Percentiles rank a stretch among this genome's conserved stretches.
Conservation (phyloP, 1,284 basidiomycete species). For the Tilletiaria anomala region DNA sequence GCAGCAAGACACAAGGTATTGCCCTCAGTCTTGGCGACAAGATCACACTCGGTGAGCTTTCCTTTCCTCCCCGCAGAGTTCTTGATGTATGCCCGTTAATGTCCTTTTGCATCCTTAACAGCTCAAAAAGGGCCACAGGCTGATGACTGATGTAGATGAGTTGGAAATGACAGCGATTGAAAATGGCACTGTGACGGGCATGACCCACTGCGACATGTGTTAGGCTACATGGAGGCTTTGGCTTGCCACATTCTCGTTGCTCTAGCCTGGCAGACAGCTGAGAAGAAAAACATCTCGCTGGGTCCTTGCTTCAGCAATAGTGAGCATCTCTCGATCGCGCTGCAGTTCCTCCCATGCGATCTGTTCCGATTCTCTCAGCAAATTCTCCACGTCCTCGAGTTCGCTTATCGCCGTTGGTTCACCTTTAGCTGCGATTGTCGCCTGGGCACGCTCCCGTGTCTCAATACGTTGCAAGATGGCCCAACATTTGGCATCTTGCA, state of each 20-base stretch:
- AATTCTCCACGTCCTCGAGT: neutral
- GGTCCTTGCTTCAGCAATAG: neutral
- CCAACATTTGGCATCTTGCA: neutral
- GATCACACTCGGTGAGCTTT: conserved; percentile 45
- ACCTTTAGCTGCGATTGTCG: neutral
- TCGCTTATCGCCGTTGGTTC: neutral
- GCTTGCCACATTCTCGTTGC: no score
- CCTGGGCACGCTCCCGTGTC: neutral
- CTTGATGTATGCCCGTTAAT: no score
- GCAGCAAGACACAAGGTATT: conserved; percentile 46
- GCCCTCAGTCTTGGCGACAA: conserved; percentile 82
- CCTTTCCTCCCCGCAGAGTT: no score
- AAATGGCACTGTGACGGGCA: no score
- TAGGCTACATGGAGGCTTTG: no score
- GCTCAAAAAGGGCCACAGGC: no score
- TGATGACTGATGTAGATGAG: no score
- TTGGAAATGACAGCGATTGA: no score
- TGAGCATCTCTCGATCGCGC: neutral
- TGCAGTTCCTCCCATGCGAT: neutral
- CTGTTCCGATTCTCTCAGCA: neutral
- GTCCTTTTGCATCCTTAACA: no score
- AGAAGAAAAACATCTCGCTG: neutral
- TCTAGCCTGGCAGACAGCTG: neutral
- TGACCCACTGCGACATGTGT: no score
- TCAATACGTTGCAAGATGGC: neutral